Base-by-base conservation (phyloP, 148 eudicot species). In the Heliosperma pusillum region DNA sequence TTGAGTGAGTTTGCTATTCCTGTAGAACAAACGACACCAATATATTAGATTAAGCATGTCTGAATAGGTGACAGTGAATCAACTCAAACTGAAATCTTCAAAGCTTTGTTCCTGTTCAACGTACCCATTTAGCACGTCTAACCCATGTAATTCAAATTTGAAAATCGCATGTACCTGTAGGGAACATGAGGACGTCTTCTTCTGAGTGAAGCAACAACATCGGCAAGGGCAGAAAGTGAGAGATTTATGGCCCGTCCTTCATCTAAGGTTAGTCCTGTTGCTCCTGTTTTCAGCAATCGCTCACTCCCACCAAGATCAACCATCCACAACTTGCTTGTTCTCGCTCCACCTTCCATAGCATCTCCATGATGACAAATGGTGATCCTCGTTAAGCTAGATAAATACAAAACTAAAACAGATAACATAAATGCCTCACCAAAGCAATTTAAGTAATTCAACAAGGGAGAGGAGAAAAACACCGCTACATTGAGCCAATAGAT, bases 271-370 rank as follows among this genome's bases (percentile, higher is more conserved):
- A 86, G 84, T 12, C 94, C 94, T 4, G 87, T 88, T 26, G 94
- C 94, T 71, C 91, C 94, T 0, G 94, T 90, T 82, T 90, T 90
- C 61, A 90, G 76, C 82, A 90, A 72, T 33, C 89, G 78, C 80
- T 90, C 91, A 75, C 94, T 90, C 50, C 94, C 94, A 69, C 94
- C 94, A 74, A 90, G 94, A 86, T 90, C 94, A 80, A 90, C 91
- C 94, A 90, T 90, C 94, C 94, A 90, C 77, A 90, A 59, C 79
- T 88, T 90, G 84, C 89, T 88, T 22, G 74, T 80, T 85, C 77
- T 85, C 36, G 80, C 26, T 75, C 76, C 82, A 53, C 85, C 82
- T 76, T 84, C 84, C 29, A 66, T 60, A 72, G 79, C 74, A 82
- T 83, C 89, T 67, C 83, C 89, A 33, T 73, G 81, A 61, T 84